phyloP scores from a whole-genome alignment of 805 yeast genomes.

The Saccharomycopsis capsularis region DNA sequence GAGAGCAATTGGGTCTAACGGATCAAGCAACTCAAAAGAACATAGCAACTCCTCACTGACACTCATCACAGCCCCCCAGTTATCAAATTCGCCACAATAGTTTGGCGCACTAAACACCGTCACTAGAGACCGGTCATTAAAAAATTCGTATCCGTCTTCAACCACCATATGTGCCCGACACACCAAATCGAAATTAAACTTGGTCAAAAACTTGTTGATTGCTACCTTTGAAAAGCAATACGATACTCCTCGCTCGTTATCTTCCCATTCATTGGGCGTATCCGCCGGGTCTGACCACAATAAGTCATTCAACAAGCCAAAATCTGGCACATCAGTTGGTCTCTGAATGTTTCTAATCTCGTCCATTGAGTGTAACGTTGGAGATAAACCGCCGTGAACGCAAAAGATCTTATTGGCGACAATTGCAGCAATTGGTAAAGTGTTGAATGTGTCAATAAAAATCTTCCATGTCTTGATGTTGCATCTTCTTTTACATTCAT shows the following conservation, averaged over 20 bases:
- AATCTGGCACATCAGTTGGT: constrained; percentile 81
- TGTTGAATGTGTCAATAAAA: constrained; percentile 91
- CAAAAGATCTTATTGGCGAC: constrained; percentile 94
- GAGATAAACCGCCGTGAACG: constrained; percentile 80
- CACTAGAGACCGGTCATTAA: constrained; percentile 63
- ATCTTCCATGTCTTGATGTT: constrained; percentile 83
- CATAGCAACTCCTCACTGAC: constrained; percentile 63
- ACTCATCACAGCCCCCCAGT: constrained; percentile 75
- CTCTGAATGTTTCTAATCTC: constrained; percentile 67
- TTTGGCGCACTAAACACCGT: constrained; percentile 81
- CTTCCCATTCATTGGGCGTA: constrained; percentile 57
- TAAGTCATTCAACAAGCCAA: constrained; percentile 69
- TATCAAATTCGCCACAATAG: constrained; percentile 75
- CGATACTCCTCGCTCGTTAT: constrained; percentile 78
- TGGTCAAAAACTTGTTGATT: constrained; percentile 58
- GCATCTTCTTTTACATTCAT: constrained; percentile 93
- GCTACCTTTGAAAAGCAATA: constrained; percentile 69
- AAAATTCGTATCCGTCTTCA: constrained; percentile 82
- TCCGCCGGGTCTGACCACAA: constrained; percentile 80
- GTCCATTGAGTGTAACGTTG: constrained; percentile 54
- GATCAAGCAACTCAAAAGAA: constrained; percentile 64
- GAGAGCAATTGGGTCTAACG: constrained; percentile 44
- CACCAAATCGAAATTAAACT: constrained; percentile 66
- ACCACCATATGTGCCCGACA: constrained; percentile 88
- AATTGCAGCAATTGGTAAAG: constrained; percentile 90